Conservation (phyloP, 805 yeast species). For the Candida montana region DNA sequence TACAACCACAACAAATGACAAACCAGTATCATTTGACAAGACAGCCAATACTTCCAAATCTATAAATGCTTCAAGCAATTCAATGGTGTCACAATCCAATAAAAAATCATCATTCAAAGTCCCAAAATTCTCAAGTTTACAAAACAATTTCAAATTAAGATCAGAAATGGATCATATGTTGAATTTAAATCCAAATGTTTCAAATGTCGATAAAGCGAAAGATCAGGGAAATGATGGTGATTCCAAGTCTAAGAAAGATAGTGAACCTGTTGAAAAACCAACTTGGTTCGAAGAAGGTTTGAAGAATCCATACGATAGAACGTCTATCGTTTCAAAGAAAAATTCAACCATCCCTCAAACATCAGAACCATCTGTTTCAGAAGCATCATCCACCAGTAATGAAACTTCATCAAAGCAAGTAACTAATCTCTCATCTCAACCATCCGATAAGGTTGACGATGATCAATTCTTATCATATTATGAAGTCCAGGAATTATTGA, state of each 20-base stretch:
- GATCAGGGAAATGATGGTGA: too few species aligned
- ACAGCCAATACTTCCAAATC: not conserved
- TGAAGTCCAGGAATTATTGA: constrained; percentile 36
- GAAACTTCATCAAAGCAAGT: too few species aligned
- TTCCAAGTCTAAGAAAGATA: not conserved
- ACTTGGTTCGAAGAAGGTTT: constrained; percentile 6
- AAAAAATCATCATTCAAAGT: not conserved
- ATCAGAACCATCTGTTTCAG: too few species aligned
- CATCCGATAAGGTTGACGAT: too few species aligned
- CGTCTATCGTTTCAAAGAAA: too few species aligned
- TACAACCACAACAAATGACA: not conserved
- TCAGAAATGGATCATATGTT: constrained; percentile 20
- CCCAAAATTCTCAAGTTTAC: not conserved
- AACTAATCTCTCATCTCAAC: too few species aligned
- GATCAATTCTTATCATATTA: constrained; percentile 49
- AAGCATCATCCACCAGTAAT: too few species aligned
- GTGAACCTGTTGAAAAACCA: constrained; percentile 1
- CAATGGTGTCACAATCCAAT: not conserved
- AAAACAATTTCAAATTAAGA: constrained; percentile 5
- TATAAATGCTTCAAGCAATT: too few species aligned
- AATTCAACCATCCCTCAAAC: too few species aligned
- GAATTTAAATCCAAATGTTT: constrained; percentile 1
- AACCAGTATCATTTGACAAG: not conserved
- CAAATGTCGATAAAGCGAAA: not conserved
- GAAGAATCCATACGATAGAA: not conserved